Conservation (phyloP, 2,329 filamentous ascomycete species). For the Keithomyces neogunnii region DNA sequence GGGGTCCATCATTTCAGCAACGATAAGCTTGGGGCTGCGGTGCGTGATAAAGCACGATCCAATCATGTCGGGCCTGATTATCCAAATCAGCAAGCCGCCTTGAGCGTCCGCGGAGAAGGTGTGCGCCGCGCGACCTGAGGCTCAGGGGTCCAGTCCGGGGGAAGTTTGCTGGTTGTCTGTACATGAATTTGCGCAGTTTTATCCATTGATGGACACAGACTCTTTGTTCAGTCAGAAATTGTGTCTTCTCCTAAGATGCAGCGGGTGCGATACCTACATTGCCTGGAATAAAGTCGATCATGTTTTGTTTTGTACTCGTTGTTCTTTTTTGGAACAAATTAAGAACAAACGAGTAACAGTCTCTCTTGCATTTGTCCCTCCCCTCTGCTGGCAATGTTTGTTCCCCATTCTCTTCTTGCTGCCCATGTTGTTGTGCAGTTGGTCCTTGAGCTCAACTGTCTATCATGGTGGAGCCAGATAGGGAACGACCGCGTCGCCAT, state of each 20-base stretch:
- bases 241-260: no score
- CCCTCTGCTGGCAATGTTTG: no score
- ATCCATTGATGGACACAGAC: no score
- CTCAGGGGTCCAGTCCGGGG: neutral
- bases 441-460: neutral
- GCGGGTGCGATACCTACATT: no score
- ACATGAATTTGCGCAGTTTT: no score
- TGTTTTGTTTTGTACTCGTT: no score
- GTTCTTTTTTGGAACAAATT: no score
- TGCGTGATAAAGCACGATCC: constrained; percentile 2
- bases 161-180: no score
- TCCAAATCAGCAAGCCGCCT: neutral
- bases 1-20: neutral
- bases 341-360: no score
- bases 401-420: neutral
- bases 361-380: no score
- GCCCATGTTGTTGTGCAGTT: neutral
- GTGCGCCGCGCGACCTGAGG: neutral
- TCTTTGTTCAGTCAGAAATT: no score
- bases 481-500: neutral
- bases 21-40: neutral
- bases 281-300: no score
- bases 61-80: constrained; percentile 1
- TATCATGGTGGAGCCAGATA: neutral
- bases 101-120: constrained; percentile 3